A percentile compares a stretch with the other conserved stretches of the same genome.
Conservation (phyloP, 148 eudicot genomes). For the Nepenthes gracilis region DNA sequence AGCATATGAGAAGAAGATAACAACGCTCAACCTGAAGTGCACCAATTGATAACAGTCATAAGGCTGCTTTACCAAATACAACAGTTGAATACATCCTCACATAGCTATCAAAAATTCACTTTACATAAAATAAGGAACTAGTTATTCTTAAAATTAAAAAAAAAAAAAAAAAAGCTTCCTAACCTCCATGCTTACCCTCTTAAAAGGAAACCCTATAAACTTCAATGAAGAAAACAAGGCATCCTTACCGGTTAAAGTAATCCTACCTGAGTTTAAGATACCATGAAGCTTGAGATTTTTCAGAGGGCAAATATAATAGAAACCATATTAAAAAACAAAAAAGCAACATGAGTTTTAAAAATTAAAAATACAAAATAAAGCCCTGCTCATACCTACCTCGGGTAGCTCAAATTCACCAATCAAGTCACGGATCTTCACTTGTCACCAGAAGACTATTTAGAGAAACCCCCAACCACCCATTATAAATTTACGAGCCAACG, state of each 20-base stretch:
- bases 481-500: neutral
- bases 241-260: too few species aligned
- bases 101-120: slow-evolving; percentile 38
- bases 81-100: slow-evolving; percentile 30
- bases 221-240: slow-evolving; percentile 8
- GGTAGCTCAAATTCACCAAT: slow-evolving; percentile 9
- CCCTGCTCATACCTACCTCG: slow-evolving; percentile 9
- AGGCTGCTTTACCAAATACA: slow-evolving; percentile 20
- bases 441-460: slow-evolving; percentile 13
- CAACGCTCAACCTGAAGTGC: too few species aligned
- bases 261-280: too few species aligned
- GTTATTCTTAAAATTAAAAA: slow-evolving; percentile 1
- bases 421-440: slow-evolving; percentile 17
- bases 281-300: too few species aligned
- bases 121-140: slow-evolving; percentile 12
- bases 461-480: slow-evolving; percentile 1
- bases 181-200: slow-evolving; percentile 18
- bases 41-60: too few species aligned
- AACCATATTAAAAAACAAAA: too few species aligned
- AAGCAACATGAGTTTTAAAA: neutral
- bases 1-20: too few species aligned
- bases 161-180: slow-evolving; percentile 9
- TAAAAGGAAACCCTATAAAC: slow-evolving; percentile 11
- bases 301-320: too few species aligned
- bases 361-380: slow-evolving; percentile 6